phyloP scores from a whole-genome alignment of 352 stramenopile genomes.

The Saprolegnia parasitica region DNA sequence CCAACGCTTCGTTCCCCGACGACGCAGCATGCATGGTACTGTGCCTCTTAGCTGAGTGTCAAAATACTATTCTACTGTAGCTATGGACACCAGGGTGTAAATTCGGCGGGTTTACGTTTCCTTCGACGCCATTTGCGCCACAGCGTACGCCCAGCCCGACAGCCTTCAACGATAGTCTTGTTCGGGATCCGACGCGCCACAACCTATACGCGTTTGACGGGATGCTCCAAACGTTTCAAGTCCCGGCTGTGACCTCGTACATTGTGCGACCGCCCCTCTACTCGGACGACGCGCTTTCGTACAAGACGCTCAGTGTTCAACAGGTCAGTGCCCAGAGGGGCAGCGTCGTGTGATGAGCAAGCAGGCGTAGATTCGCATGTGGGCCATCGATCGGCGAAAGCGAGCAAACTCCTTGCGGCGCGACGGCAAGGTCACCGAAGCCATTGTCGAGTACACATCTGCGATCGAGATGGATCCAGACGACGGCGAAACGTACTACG shows the following conservation, averaged over 20 bases:
- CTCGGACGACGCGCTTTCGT: slow-evolving; percentile 24
- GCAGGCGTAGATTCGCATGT: slow-evolving; percentile 24
- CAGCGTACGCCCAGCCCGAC: not conserved
- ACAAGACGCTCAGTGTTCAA: slow-evolving; percentile 22
- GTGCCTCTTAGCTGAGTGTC: not conserved
- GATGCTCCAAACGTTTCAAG: slow-evolving; percentile 26
- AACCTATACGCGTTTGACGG: slow-evolving; percentile 26
- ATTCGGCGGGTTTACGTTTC: slow-evolving; percentile 28
- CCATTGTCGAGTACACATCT: slow-evolving; percentile 9
- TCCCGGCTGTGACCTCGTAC: slow-evolving; percentile 29
- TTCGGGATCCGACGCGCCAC: slow-evolving; percentile 2
- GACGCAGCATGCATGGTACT: not conserved
- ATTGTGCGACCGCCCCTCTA: slow-evolving; percentile 21
- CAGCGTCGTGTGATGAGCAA: not conserved
- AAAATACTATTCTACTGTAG: slow-evolving; percentile 12
- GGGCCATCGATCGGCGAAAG: slow-evolving; percentile 18
- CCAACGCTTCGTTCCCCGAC: not conserved
- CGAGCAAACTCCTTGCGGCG: not conserved
- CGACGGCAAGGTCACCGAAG: not conserved
- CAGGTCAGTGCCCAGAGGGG: slow-evolving; percentile 13
- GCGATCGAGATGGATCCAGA: slow-evolving; percentile 22
- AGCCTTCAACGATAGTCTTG: slow-evolving; percentile 17
- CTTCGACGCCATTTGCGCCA: not conserved
- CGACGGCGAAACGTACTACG: slow-evolving; percentile 15
- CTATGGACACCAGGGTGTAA: slow-evolving; percentile 17